A percentile compares a stretch with the other conserved stretches of the same genome.
These are phyloP conservation scores for Microdochium paspali DNA, from an alignment of 2,329 filamentous ascomycete species.

Conservation along the genomic window DNA sequence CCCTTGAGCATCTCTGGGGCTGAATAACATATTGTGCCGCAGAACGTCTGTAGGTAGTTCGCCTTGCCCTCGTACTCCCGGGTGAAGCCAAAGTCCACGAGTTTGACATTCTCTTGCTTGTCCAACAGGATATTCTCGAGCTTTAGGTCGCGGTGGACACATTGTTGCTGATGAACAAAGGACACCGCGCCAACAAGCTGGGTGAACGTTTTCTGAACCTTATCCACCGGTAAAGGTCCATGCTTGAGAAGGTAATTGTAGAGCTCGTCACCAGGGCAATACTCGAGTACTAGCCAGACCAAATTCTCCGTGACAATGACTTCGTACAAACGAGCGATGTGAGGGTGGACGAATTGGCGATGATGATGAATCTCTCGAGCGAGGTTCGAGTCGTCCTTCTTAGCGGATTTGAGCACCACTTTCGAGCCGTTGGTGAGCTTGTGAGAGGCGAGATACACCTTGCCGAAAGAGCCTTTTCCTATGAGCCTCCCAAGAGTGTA, in stretches of 20 bases:
- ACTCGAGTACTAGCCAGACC: slow-evolving; percentile 96
- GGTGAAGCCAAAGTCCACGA: slow-evolving; percentile 97
- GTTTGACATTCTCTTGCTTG: slow-evolving; percentile 93
- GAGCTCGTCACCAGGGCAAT: slow-evolving; percentile 90
- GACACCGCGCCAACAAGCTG: slow-evolving; percentile 91
- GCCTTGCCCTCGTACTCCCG: slow-evolving; percentile 92
- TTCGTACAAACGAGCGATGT: slow-evolving; percentile 94
- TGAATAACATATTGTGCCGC: slow-evolving; percentile 94
- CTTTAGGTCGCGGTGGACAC: slow-evolving; percentile 94
- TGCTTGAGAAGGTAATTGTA: slow-evolving; percentile 91
- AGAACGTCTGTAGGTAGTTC: slow-evolving; percentile 94
- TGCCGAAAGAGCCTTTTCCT: slow-evolving; percentile 96
- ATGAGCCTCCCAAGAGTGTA: slow-evolving; percentile 87
- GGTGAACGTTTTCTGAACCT: slow-evolving; percentile 91
- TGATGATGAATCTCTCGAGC: slow-evolving; percentile 98
- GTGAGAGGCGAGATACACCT: slow-evolving; percentile 91
- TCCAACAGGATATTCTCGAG: slow-evolving; percentile 94
- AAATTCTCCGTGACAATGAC: slow-evolving; percentile 92
- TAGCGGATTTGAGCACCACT: slow-evolving; percentile 97
- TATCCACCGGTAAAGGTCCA: slow-evolving; percentile 72
- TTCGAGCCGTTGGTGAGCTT: slow-evolving; percentile 98
- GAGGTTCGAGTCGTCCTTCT: slow-evolving; percentile 90
- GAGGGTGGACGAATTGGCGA: slow-evolving; percentile 92
- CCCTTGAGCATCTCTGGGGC: slow-evolving; percentile 98
- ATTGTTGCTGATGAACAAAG: slow-evolving; percentile 91